These are phyloP conservation scores for Brasilioporus rufonigricans DNA, from an alignment of 768 basidiomycete genomes.

Conservation along the genomic window DNA sequence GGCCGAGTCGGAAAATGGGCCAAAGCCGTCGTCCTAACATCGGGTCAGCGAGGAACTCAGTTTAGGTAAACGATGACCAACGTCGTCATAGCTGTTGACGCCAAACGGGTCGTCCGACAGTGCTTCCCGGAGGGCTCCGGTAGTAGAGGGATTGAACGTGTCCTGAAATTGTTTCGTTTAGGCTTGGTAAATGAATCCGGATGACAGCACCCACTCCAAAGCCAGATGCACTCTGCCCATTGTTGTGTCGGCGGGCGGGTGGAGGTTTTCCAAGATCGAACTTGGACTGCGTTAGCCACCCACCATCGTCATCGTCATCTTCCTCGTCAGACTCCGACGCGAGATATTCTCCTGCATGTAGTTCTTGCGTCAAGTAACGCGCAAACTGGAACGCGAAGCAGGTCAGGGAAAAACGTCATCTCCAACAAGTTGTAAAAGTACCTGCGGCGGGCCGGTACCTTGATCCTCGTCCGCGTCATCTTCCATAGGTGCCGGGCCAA, in stretches of 20 bases:
- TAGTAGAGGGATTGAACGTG: constrained; percentile 43
- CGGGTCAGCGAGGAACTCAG: neutral
- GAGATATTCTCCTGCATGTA: constrained; percentile 59
- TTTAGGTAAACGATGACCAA: constrained; percentile 23
- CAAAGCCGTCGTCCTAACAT: constrained; percentile 63
- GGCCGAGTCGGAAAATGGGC: constrained; percentile 74
- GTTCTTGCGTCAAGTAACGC: constrained; percentile 72
- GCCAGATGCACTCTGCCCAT: constrained; percentile 45
- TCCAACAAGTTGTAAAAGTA: constrained; percentile 23
- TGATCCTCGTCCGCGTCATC: constrained; percentile 49
- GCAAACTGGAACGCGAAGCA: constrained; percentile 75
- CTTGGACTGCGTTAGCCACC: constrained; percentile 79
- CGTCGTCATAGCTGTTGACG: constrained; percentile 47
- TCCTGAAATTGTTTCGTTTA: constrained; percentile 37
- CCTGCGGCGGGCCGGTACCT: constrained; percentile 44
- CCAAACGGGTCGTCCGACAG: constrained; percentile 52
- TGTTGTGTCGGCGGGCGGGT: constrained; percentile 44
- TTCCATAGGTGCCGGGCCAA: constrained; percentile 52
- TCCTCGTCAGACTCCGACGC: constrained; percentile 52
- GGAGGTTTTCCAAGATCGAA: constrained; percentile 57
- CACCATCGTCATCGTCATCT: constrained; percentile 70
- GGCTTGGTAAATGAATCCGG: neutral
- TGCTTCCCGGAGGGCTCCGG: constrained; percentile 32
- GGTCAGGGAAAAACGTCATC: too few species aligned
- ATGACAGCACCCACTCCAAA: constrained; percentile 52